A percentile compares a stretch with the other conserved stretches of the same genome.
Conservation (phyloP, 768 basidiomycete species). For the Suillus fuscotomentosus region DNA sequence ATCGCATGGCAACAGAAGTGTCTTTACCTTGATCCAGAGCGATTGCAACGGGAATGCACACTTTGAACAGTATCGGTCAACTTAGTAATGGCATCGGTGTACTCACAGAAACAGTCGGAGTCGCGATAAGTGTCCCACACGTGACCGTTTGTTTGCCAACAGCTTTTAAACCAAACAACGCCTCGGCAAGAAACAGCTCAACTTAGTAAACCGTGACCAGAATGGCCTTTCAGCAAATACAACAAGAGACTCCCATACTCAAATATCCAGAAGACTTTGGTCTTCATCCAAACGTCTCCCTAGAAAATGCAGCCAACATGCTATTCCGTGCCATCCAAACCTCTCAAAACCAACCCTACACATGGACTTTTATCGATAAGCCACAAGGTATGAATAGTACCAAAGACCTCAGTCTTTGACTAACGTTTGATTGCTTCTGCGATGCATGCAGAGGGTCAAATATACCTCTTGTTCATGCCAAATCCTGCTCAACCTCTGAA, state of each 20-base stretch:
- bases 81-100: no score
- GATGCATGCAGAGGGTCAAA: conserved; percentile 53
- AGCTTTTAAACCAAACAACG: conserved; percentile 30
- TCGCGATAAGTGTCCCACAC: not conserved
- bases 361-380: conserved; percentile 77
- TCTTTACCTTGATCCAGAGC: not conserved
- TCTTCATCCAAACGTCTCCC: conserved; percentile 50
- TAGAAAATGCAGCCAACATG: conserved; percentile 60
- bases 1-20: not conserved
- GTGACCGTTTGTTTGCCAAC: conserved; percentile 10
- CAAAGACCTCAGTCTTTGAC: not conserved
- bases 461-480: conserved; percentile 65
- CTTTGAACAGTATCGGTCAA: not conserved
- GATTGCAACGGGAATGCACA: not conserved
- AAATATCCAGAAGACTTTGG: conserved; percentile 69
- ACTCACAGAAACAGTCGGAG: no score
- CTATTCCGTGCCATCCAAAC: conserved; percentile 57
- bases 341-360: conserved; percentile 60
- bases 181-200: not conserved
- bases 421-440: not conserved
- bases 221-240: conserved; percentile 45
- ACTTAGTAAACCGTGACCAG: not conserved
- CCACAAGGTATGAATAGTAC: conserved; percentile 52
- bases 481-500: conserved; percentile 60
- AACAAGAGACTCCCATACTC: conserved; percentile 63